These are phyloP conservation scores for Starmerella kuoi DNA, from an alignment of 805 yeast genomes.

Conservation along the genomic window DNA sequence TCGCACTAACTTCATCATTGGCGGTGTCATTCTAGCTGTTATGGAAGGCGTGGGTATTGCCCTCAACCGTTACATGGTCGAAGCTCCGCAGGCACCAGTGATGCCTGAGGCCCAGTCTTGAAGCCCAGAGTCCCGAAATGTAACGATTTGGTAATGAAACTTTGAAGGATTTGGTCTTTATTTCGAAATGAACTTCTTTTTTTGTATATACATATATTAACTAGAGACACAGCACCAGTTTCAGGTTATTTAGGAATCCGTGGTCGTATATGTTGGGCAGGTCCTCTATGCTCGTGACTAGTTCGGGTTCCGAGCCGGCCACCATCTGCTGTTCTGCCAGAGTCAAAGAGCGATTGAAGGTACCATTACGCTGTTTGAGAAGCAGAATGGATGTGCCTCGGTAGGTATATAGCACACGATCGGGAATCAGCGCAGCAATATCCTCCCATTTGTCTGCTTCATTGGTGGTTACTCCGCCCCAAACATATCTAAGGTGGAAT, in stretches of 20 bases:
- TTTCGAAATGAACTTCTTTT: neutral
- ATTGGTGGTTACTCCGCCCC: slow-evolving; percentile 62
- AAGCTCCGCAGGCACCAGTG: slow-evolving; percentile 41
- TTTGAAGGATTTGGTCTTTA: neutral
- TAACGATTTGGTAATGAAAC: too few species aligned
- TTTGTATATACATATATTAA: slow-evolving; percentile 3
- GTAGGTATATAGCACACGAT: slow-evolving; percentile 31
- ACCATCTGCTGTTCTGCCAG: slow-evolving; percentile 24
- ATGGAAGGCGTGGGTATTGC: slow-evolving; percentile 97
- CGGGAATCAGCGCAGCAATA: slow-evolving; percentile 40
- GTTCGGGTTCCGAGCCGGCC: slow-evolving; percentile 18
- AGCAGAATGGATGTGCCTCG: slow-evolving; percentile 22
- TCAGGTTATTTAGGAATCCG: slow-evolving; percentile 26
- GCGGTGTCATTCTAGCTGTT: slow-evolving; percentile 93
- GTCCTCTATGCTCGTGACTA: slow-evolving; percentile 23
- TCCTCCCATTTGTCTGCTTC: slow-evolving; percentile 63
- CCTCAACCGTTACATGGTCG: slow-evolving; percentile 77
- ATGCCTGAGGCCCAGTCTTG: slow-evolving; percentile 24
- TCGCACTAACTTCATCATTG: slow-evolving; percentile 89
- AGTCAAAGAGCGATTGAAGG: slow-evolving; percentile 25
- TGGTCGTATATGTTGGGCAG: slow-evolving; percentile 32
- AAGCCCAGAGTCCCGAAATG: neutral
- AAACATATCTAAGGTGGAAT: slow-evolving; percentile 40
- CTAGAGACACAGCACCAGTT: slow-evolving; percentile 16
- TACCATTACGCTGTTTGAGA: slow-evolving; percentile 21